These are phyloP conservation scores for Pleurotus citrinopileatus DNA, from an alignment of 768 basidiomycete genomes.

Conservation along the genomic window DNA sequence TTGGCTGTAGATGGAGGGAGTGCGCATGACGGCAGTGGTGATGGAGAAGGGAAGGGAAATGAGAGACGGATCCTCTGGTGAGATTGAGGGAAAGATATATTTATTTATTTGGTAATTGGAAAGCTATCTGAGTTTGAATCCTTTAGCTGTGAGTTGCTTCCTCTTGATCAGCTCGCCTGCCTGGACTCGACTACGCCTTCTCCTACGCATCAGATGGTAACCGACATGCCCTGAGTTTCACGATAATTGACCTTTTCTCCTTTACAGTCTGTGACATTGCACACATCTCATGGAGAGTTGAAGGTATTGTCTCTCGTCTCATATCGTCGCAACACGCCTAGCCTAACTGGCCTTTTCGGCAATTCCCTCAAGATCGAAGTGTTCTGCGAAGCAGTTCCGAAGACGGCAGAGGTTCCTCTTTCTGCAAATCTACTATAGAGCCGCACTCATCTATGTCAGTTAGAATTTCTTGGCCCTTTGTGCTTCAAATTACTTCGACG, in stretches of 20 bases:
- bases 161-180: neutral
- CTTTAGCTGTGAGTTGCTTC: neutral
- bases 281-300: slow-evolving; percentile 92
- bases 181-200: slow-evolving; percentile 9
- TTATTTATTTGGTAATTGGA: slow-evolving; percentile 6
- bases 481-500: slow-evolving; percentile 85
- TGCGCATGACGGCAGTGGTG: slow-evolving; percentile 45
- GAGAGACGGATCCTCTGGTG: neutral
- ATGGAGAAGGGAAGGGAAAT: slow-evolving; percentile 17
- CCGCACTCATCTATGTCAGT: slow-evolving; percentile 10
- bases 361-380: slow-evolving; percentile 71
- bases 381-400: slow-evolving; percentile 96
- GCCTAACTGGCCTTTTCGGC: slow-evolving; percentile 7
- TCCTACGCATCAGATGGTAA: slow-evolving; percentile 21
- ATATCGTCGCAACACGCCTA: neutral
- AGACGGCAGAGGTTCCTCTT: slow-evolving; percentile 78
- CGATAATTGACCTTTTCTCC: slow-evolving; percentile 6
- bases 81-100: slow-evolving; percentile 1
- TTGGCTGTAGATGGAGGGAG: slow-evolving; percentile 69
- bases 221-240: slow-evolving; percentile 13
- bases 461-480: slow-evolving; percentile 96
- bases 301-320: slow-evolving; percentile 70
- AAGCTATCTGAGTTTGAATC: neutral
- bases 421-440: slow-evolving; percentile 11
- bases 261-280: slow-evolving; percentile 85